Evolutionary conservation across 2,329 filamentous ascomycete species (phyloP).

Genomic region (Fusarium camptoceras): DNA sequence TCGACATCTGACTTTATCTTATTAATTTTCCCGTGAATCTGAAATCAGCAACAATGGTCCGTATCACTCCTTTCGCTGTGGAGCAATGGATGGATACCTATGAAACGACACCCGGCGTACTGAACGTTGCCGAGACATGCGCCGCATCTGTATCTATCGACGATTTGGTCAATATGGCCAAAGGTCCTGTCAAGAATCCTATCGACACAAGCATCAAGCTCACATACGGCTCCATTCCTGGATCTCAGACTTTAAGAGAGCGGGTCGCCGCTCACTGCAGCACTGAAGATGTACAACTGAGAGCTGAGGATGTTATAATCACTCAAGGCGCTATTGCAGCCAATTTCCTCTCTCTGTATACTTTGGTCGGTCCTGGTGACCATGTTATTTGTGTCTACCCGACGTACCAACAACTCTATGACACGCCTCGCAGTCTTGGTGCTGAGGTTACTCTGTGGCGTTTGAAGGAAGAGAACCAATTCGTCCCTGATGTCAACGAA

Average conservation of each 20-base stretch:
- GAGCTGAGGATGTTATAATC: conserved; percentile 74
- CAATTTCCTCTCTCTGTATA: conserved; percentile 81
- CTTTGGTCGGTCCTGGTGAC: conserved; percentile 77
- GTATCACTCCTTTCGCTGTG: conserved; percentile 73
- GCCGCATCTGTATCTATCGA: conserved; percentile 80
- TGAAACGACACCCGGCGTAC: conserved; percentile 64
- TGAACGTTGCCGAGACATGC: conserved; percentile 85
- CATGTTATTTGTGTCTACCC: conserved; percentile 90
- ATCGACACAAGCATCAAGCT: conserved; percentile 67
- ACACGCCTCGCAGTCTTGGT: conserved; percentile 78
- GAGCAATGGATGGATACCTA: conserved; percentile 77
- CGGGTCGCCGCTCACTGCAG: conserved; percentile 76
- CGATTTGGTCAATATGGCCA: conserved; percentile 68
- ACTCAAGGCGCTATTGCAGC: conserved; percentile 85
- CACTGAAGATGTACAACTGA: conserved; percentile 60
- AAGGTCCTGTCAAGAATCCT: conserved; percentile 53
- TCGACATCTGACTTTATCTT: neutral
- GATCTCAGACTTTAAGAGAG: conserved; percentile 70
- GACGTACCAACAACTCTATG: conserved; percentile 87
- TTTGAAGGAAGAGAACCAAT: conserved; percentile 71
- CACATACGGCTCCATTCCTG: conserved; percentile 79
- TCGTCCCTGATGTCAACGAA: conserved; percentile 74
- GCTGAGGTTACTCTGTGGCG: conserved; percentile 84
- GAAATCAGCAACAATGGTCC: conserved; percentile 59
- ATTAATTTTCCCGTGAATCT: no score